Conservation (phyloP, 345 rosid genomes). For the Linum tenue region DNA sequence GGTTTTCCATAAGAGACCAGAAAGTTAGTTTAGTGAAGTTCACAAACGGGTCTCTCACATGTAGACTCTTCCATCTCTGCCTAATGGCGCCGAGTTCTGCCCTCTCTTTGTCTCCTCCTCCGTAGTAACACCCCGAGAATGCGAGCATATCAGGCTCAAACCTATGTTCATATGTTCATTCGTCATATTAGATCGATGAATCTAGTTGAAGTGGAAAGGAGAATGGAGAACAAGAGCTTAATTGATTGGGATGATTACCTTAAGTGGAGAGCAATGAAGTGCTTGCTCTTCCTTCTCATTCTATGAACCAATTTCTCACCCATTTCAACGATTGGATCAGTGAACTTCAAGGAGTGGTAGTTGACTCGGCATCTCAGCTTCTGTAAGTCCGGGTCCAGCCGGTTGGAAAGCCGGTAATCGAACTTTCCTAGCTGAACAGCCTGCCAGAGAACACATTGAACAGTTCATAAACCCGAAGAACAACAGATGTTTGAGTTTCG, state of each 20-base stretch:
- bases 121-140: slow-evolving; percentile 89
- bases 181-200: not conserved
- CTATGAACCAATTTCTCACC: slow-evolving; percentile 57
- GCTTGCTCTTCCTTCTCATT: slow-evolving; percentile 56
- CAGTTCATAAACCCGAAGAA: slow-evolving; percentile 2
- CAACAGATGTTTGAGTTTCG: not conserved
- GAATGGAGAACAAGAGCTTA: slow-evolving; percentile 84
- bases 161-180: slow-evolving; percentile 26
- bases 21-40: not conserved
- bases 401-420: slow-evolving; percentile 81
- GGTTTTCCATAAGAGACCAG: slow-evolving; percentile 30
- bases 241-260: slow-evolving; percentile 81
- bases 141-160: slow-evolving; percentile 98
- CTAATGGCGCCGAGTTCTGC: slow-evolving; percentile 63
- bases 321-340: slow-evolving; percentile 50
- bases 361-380: slow-evolving; percentile 90
- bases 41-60: slow-evolving; percentile 66
- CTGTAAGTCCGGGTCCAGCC: slow-evolving; percentile 58
- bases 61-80: slow-evolving; percentile 82
- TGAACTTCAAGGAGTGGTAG: slow-evolving; percentile 73
- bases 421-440: slow-evolving; percentile 83
- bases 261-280: slow-evolving; percentile 79
- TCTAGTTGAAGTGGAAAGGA: slow-evolving; percentile 3
- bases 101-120: slow-evolving; percentile 81
- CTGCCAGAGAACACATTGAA: slow-evolving; percentile 29